Evolutionary conservation across 164 flowering plant genomes (phyloP), one percentile per base, ranked within the genome.

Genomic region (Berberis thunbergii): DNA sequence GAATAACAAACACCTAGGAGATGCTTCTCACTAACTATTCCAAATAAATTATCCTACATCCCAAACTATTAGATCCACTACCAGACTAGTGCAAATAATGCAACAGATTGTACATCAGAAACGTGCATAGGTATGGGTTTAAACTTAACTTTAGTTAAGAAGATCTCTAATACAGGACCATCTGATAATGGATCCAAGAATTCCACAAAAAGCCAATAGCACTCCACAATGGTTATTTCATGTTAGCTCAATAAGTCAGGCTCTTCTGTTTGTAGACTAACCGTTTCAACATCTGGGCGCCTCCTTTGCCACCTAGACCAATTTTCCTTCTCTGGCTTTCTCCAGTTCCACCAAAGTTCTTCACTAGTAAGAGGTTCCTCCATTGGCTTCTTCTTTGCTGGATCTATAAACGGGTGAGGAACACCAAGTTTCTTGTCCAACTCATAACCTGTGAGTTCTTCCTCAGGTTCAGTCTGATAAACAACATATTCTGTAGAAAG

Each of bases 331-430:
- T 90, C 88, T 12, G 96, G 92, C 76, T 88, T 87, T 73, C 87
- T 84, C 98, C 98, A 94, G 69, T 90, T 84, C 98, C 97, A 94
- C 98, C 98, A 94, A 39, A 83, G 80, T 62, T 88, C 97, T 63
- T 90, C 96, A 79, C 85, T 86, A 10, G 92, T 60, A 38, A 78
- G 87, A 58, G 86, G 68, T 61, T 83, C 75, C 66, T 82, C 89
- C 41, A 81, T 79, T 45, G 88, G 82, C 75, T 80, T 90, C 79
- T 76, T 84, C 49, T 46, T 74, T 57, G 86, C 71, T 44, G 98
- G 98, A 77, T 94, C 88, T 69, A 94, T 76, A 75, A 88, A 88
- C 2, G 96, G 81, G 70, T 90, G 98, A 61, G 97, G 98, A n/a
- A 67, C 76, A 59, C 97, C 98, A 40, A 79, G 64, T 70, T 79